phyloP scores from a whole-genome alignment of 345 rosid genomes.

The Crucihimalaya himalaica region DNA sequence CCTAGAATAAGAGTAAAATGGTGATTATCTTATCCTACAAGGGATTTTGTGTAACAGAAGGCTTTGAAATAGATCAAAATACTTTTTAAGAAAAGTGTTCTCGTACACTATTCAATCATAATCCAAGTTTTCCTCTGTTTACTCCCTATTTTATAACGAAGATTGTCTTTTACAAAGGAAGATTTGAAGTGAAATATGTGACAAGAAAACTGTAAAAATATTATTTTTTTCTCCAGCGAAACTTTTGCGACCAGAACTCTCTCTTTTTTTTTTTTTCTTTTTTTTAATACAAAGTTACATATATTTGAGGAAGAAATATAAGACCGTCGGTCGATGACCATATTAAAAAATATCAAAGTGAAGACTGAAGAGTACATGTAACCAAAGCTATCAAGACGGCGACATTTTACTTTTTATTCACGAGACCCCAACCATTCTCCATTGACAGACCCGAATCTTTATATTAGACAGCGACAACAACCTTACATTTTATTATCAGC shows the following conservation, averaged over 20 bases:
- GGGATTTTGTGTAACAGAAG: no score
- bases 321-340: constrained; percentile 30
- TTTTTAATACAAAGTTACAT: background rate
- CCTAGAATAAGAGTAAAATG: no score
- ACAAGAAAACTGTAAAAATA: background rate
- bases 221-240: background rate
- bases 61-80: no score
- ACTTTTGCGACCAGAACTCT: background rate
- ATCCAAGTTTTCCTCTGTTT: no score
- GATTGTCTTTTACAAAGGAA: background rate
- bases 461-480: constrained; percentile 30
- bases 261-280: no score
- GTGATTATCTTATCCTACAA: no score
- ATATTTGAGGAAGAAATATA: background rate
- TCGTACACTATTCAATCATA: no score
- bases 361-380: background rate
- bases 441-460: constrained; percentile 27
- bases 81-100: no score
- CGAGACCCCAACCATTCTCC: constrained; percentile 33
- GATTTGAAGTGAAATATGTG: background rate
- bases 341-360: constrained; percentile 10
- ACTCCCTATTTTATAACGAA: no score
- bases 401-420: constrained; percentile 32
- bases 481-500: constrained; percentile 19
- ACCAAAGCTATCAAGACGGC: constrained; percentile 27